Evolutionary conservation across 306 rosid genomes (phyloP).

Genomic region (Vigna reflexopilosa): DNA sequence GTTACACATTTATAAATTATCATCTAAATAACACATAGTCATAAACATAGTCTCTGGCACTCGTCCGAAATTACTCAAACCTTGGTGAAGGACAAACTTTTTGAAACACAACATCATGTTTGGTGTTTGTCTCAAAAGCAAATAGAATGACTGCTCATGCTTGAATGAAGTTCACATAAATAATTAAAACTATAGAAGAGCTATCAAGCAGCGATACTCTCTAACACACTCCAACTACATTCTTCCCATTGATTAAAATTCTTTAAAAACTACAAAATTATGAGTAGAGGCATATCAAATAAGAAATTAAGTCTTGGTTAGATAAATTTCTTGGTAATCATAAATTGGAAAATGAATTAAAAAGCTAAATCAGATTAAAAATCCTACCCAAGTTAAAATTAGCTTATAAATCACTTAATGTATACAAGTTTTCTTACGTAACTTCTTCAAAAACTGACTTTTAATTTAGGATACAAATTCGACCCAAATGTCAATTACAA

Average conservation of each 20-base stretch:
- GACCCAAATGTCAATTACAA: no score
- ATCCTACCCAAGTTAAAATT: not conserved
- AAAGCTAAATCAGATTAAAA: not conserved
- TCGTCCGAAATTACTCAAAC: not conserved
- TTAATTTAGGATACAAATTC: not conserved
- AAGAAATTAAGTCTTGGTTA: not conserved
- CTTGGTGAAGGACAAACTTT: conserved; percentile 1
- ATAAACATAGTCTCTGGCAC: conserved; percentile 13
- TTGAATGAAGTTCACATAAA: conserved; percentile 9
- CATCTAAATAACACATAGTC: not conserved
- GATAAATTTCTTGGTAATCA: not conserved
- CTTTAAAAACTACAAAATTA: not conserved
- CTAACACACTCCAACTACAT: not conserved
- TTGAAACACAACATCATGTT: conserved; percentile 8
- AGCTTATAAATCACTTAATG: not conserved
- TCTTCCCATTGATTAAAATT: not conserved
- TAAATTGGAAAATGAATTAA: not conserved
- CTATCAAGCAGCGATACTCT: not conserved
- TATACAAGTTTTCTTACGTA: not conserved
- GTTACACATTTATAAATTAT: conserved; percentile 18
- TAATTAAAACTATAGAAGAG: not conserved
- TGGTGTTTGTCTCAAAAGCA: not conserved
- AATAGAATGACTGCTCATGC: conserved; percentile 2
- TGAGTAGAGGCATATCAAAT: not conserved
- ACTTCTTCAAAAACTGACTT: not conserved